Percentiles rank a stretch among this genome's conserved stretches.
Conservation (phyloP, 2,329 filamentous ascomycete genomes). For the Phoma sp. region DNA sequence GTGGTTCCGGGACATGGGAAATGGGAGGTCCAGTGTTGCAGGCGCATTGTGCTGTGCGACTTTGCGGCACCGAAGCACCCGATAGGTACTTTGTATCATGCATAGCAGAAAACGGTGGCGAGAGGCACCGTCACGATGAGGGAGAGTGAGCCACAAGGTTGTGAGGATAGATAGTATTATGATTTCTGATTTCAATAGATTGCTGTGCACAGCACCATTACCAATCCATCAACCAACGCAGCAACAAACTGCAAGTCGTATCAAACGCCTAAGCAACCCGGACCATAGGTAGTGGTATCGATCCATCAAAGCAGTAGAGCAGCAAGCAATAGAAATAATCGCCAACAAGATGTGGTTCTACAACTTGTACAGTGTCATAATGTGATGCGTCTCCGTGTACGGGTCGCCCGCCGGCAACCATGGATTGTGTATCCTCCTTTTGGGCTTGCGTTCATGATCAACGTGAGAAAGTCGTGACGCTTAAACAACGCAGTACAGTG, state of each 20-base stretch:
- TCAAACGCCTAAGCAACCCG: constrained; percentile 13
- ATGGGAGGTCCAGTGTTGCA: not conserved
- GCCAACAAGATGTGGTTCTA: constrained; percentile 8
- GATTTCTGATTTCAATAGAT: constrained; percentile 1
- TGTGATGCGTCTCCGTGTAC: constrained; percentile 27
- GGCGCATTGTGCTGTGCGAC: not conserved
- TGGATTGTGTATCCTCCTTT: constrained; percentile 17
- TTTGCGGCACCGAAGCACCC: not conserved
- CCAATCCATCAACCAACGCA: not conserved
- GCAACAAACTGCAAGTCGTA: not conserved
- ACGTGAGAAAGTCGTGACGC: constrained; percentile 8
- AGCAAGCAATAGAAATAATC: not conserved
- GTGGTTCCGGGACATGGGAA: not conserved
- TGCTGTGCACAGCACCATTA: constrained; percentile 18
- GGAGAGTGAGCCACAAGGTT: too few species aligned
- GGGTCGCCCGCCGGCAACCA: constrained; percentile 22
- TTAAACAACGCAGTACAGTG: not conserved
- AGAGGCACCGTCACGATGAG: too few species aligned
- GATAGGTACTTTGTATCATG: too few species aligned
- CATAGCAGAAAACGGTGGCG: too few species aligned
- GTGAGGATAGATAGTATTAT: too few species aligned
- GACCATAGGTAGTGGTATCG: constrained; percentile 21
- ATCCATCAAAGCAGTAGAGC: constrained; percentile 10
- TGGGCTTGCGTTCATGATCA: not conserved
- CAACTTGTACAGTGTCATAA: constrained; percentile 15